A percentile compares a stretch with the other conserved stretches of the same genome.
phyloP scores from a whole-genome alignment of 2,329 filamentous ascomycete genomes.

The Ceratocystis cubensis region DNA sequence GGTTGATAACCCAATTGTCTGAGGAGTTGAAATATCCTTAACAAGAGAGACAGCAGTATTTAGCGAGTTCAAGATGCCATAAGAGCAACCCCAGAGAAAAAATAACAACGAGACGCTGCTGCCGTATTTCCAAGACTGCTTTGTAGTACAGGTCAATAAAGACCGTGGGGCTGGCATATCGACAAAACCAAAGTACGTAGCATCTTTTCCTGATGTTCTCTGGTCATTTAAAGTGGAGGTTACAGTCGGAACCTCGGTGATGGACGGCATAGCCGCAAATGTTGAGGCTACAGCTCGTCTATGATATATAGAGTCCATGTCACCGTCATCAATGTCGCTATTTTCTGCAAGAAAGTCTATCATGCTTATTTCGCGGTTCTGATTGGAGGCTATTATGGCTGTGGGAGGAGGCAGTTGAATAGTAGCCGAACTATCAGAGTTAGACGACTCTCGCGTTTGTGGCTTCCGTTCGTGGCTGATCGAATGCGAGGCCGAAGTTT shows the following conservation, averaged over 20 bases:
- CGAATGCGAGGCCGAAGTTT: not conserved
- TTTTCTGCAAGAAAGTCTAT: conserved; percentile 18
- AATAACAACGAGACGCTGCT: conserved; percentile 68
- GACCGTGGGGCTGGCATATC: conserved; percentile 55
- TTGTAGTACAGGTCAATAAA: conserved; percentile 50
- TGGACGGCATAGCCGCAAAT: conserved; percentile 19
- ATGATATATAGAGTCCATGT: conserved; percentile 8
- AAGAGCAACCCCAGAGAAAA: conserved; percentile 82
- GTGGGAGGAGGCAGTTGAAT: not conserved
- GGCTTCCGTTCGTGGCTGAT: conserved; percentile 19
- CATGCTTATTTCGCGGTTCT: conserved; percentile 10
- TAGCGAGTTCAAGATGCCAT: conserved; percentile 71
- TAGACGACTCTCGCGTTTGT: not conserved
- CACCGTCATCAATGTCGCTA: conserved; percentile 11
- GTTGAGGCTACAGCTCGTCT: conserved; percentile 20
- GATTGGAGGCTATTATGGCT: not conserved
- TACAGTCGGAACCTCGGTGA: conserved; percentile 26
- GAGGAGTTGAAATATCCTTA: conserved; percentile 45
- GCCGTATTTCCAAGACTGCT: conserved; percentile 59
- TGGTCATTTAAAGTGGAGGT: conserved; percentile 25
- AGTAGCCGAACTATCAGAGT: not conserved
- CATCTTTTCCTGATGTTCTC: conserved; percentile 30
- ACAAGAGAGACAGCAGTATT: conserved; percentile 58
- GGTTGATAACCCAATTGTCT: conserved; percentile 55
- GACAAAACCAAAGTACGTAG: conserved; percentile 63